These are phyloP conservation scores for Talaromyces sp. DNA, from an alignment of 2,329 filamentous ascomycete species.

Conservation along the genomic window DNA sequence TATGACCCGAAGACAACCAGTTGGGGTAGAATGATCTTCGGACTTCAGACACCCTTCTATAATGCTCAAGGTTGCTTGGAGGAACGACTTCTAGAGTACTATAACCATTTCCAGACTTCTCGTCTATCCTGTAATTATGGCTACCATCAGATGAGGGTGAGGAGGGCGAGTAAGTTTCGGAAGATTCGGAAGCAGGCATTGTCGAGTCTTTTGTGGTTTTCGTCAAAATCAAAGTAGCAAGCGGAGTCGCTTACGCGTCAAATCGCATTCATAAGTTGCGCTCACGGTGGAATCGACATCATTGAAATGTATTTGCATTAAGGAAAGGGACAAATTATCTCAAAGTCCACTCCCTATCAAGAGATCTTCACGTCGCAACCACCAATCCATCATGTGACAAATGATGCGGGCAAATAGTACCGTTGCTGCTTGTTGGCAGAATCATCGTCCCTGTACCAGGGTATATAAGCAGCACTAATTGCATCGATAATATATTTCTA, in stretches of 20 bases:
- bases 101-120: not conserved
- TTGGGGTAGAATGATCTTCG: not conserved
- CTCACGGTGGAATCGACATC: not conserved
- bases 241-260: not conserved
- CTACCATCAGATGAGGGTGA: not conserved
- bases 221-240: not conserved
- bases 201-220: not conserved
- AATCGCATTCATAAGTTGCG: not conserved
- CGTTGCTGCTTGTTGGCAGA: not conserved
- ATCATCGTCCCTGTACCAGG: not conserved
- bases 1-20: not conserved
- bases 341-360: not conserved
- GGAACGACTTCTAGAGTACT: constrained; percentile 15
- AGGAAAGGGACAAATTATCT: not conserved
- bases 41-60: constrained; percentile 6
- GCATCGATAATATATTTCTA: not conserved
- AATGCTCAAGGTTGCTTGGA: constrained; percentile 5
- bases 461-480: not conserved
- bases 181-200: not conserved
- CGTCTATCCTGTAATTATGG: not conserved
- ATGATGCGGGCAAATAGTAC: not conserved
- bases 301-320: too few relatives aligned
- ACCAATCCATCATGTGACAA: not conserved
- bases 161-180: not conserved
- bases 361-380: not conserved